phyloP scores from a whole-genome alignment of 1,139 yeast species.

The Debaryomycetaceae sp. region DNA sequence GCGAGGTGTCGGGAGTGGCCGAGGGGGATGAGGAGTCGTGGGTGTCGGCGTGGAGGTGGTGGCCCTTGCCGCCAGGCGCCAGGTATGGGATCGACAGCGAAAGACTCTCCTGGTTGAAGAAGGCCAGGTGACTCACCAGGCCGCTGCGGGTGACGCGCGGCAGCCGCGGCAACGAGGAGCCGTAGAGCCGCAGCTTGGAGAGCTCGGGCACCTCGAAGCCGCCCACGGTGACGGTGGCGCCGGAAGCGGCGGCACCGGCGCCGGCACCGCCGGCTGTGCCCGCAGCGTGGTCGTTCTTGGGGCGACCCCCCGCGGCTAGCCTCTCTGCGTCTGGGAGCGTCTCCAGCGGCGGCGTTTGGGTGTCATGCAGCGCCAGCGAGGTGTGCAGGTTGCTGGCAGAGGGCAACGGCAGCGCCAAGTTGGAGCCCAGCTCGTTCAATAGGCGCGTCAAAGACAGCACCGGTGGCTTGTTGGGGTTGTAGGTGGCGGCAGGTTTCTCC shows the following conservation, averaged over 20 bases:
- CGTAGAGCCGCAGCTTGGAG: no score
- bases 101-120: conserved; percentile 43
- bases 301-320: conserved; percentile 2
- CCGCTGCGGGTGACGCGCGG: conserved; percentile 43
- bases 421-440: conserved; percentile 34
- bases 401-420: conserved; percentile 20
- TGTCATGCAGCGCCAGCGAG: conserved; percentile 5
- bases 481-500: conserved; percentile 12
- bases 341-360: conserved; percentile 6
- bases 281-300: conserved; percentile 1
- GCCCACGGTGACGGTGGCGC: conserved; percentile 3
- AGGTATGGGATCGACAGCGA: conserved; percentile 67
- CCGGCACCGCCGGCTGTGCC: neutral
- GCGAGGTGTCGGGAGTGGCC: conserved; percentile 12
- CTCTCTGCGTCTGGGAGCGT: no score
- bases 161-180: conserved; percentile 8
- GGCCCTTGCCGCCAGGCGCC: conserved; percentile 57
- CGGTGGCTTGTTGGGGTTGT: conserved; percentile 16
- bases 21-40: conserved; percentile 11
- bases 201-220: conserved; percentile 6
- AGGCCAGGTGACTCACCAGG: conserved; percentile 41
- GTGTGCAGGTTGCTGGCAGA: conserved; percentile 21
- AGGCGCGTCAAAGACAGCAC: conserved; percentile 39
- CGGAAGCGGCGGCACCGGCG: conserved; percentile 1
- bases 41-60: no score